A percentile compares a stretch with the other conserved stretches of the same genome.
These are phyloP conservation scores for Claviceps africana DNA, from an alignment of 2,329 filamentous ascomycete species.

Conservation along the genomic window DNA sequence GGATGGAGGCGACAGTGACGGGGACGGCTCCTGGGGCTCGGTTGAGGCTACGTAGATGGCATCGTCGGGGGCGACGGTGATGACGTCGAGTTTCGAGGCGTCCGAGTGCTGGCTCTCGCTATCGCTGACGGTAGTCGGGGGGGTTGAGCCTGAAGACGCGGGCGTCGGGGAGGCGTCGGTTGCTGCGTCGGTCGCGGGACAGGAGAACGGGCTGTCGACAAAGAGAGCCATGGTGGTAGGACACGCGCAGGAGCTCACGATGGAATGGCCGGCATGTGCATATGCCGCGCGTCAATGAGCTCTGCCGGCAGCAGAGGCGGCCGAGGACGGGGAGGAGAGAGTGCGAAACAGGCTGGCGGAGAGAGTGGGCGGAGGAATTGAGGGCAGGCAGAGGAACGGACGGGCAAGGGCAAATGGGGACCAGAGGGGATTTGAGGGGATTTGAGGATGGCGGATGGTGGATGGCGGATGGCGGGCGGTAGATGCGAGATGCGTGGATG, in stretches of 20 bases:
- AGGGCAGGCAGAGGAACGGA: neutral
- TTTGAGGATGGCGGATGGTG: too few species aligned
- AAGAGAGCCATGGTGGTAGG: conserved; percentile 19
- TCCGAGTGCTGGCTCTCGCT: conserved; percentile 41
- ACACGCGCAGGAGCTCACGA: neutral
- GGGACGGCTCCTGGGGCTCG: conserved; percentile 15
- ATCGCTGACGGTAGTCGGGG: conserved; percentile 53
- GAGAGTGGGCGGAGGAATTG: neutral
- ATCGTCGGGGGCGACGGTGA: conserved; percentile 17
- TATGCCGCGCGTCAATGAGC: conserved; percentile 3
- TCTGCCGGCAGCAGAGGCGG: conserved; percentile 6
- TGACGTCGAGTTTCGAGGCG: conserved; percentile 24
- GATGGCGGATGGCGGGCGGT: too few species aligned
- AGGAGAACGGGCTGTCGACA: conserved; percentile 19
- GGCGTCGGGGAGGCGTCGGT: conserved; percentile 33
- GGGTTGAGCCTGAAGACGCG: conserved; percentile 47
- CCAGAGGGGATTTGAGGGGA: too few species aligned
- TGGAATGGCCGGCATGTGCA: neutral
- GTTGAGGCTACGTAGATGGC: conserved; percentile 10
- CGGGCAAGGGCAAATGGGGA: neutral
- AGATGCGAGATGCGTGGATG: too few species aligned
- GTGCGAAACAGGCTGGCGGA: neutral
- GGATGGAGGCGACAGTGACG: conserved; percentile 13
- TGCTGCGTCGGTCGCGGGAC: too few species aligned
- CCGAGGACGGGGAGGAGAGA: neutral